Percentiles rank a stretch among this genome's conserved stretches.
Conservation (phyloP, 164 flowering plant genomes). For the Malania oleifera region DNA sequence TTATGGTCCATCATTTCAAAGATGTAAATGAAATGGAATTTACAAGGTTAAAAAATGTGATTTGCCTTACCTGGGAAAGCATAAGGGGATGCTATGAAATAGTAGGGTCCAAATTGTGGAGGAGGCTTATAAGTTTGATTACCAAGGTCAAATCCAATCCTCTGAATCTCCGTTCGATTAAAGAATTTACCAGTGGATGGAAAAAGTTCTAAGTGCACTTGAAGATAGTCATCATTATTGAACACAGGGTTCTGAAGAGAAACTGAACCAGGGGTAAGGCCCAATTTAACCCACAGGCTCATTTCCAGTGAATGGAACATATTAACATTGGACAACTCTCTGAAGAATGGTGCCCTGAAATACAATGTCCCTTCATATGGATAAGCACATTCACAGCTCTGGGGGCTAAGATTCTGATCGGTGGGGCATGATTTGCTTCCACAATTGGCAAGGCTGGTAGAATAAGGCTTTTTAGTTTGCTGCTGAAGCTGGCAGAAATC, state of each 20-base stretch:
- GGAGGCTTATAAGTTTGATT: constrained; percentile 73
- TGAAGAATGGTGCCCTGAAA: constrained; percentile 76
- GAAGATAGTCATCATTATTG: constrained; percentile 69
- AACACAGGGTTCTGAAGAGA: constrained; percentile 61
- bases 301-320: constrained; percentile 59
- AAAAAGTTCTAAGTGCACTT: constrained; percentile 62
- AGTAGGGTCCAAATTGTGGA: constrained; percentile 56
- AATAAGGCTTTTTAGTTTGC: constrained; percentile 32
- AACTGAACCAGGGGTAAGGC: constrained; percentile 79
- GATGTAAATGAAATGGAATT: neutral
- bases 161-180: constrained; percentile 53
- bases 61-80: constrained; percentile 44
- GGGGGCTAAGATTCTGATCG: constrained; percentile 62
- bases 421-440: constrained; percentile 38
- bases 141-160: constrained; percentile 54
- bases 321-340: constrained; percentile 59
- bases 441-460: constrained; percentile 70
- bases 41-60: neutral
- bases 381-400: constrained; percentile 77
- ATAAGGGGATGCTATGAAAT: constrained; percentile 47
- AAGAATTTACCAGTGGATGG: constrained; percentile 58
- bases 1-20: neutral
- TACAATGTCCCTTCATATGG: constrained; percentile 76
- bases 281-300: constrained; percentile 57
- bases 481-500: constrained; percentile 57